A percentile compares a stretch with the other conserved stretches of the same genome.
Conservation (phyloP, 2,329 filamentous ascomycete species). For the Trichoderma sp. region DNA sequence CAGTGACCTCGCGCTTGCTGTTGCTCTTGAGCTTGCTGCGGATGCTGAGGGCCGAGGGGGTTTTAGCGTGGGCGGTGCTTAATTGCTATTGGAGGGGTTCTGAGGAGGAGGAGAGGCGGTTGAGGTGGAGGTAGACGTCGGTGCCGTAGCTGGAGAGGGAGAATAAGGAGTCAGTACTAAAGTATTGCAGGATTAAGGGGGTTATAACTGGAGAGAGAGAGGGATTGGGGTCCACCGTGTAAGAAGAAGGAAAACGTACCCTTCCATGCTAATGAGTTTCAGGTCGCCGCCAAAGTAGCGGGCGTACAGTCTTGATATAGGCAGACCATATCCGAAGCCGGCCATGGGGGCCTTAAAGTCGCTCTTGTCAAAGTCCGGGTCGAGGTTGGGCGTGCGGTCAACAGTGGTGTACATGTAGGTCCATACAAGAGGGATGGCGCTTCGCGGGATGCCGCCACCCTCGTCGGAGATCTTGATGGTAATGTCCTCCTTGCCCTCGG, state of each 20-base stretch:
- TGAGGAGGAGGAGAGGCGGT: slow-evolving; percentile 89
- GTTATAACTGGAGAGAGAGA: not conserved
- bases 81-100: slow-evolving; percentile 94
- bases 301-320: slow-evolving; percentile 90
- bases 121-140: slow-evolving; percentile 96
- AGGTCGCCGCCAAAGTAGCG: slow-evolving; percentile 96
- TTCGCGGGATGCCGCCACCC: slow-evolving; percentile 90
- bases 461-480: slow-evolving; percentile 98
- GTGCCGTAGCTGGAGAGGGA: slow-evolving; percentile 70
- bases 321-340: slow-evolving; percentile 95
- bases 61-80: slow-evolving; percentile 47
- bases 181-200: slow-evolving; percentile 37
- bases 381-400: slow-evolving; percentile 88
- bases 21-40: slow-evolving; percentile 65
- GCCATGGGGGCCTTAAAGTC: slow-evolving; percentile 99
- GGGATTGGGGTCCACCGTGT: not conserved
- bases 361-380: slow-evolving; percentile 97
- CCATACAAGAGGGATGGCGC: slow-evolving; percentile 95
- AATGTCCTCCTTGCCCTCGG: slow-evolving; percentile 96
- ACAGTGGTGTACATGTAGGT: slow-evolving; percentile 99
- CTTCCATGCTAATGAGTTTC: slow-evolving; percentile 99
- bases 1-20: slow-evolving; percentile 69
- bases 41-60: slow-evolving; percentile 36
- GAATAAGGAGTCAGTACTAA: not conserved
- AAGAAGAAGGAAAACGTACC: slow-evolving; percentile 57